Evolutionary conservation across 805 yeast species (phyloP).

Genomic region (Clavispora vitiphila): DNA sequence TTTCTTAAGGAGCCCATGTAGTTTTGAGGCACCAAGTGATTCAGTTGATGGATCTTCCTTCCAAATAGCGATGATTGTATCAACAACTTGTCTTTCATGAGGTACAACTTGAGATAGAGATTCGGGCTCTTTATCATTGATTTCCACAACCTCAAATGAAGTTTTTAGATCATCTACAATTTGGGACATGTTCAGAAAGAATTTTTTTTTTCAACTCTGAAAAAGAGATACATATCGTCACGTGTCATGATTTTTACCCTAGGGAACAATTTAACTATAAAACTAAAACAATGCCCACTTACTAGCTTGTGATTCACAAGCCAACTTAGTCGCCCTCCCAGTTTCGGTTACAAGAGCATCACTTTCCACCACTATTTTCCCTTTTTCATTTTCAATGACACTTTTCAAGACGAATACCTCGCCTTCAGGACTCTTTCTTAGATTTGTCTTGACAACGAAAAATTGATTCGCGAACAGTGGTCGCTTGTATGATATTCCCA

Average conservation of each 20-base stretch:
- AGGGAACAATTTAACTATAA: neutral
- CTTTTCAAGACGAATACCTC: conserved; percentile 42
- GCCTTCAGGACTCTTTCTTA: conserved; percentile 8
- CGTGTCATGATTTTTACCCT: neutral
- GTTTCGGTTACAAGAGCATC: conserved; percentile 37
- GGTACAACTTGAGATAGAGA: conserved; percentile 38
- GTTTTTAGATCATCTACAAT: neutral
- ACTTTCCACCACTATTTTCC: conserved; percentile 55
- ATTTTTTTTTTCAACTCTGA: neutral
- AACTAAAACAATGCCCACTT: conserved; percentile 2
- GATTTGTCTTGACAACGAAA: conserved; percentile 53
- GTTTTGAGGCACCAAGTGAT: conserved; percentile 47
- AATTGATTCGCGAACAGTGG: conserved; percentile 82
- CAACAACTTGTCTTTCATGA: conserved; percentile 53
- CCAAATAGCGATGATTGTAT: conserved; percentile 62
- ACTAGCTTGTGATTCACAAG: neutral
- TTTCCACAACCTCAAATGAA: conserved; percentile 31
- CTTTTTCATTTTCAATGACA: conserved; percentile 47
- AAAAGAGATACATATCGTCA: neutral
- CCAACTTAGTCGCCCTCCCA: conserved; percentile 5
- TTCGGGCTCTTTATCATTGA: conserved; percentile 27
- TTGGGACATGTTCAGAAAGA: conserved; percentile 2
- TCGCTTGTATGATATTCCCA: conserved; percentile 51
- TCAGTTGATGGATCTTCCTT: conserved; percentile 61
- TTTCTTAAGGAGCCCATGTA: conserved; percentile 46